Evolutionary conservation across 106 monocot genomes (phyloP), one percentile per base, ranked within the genome.

Genomic region (Platanthera zijinensis): DNA sequence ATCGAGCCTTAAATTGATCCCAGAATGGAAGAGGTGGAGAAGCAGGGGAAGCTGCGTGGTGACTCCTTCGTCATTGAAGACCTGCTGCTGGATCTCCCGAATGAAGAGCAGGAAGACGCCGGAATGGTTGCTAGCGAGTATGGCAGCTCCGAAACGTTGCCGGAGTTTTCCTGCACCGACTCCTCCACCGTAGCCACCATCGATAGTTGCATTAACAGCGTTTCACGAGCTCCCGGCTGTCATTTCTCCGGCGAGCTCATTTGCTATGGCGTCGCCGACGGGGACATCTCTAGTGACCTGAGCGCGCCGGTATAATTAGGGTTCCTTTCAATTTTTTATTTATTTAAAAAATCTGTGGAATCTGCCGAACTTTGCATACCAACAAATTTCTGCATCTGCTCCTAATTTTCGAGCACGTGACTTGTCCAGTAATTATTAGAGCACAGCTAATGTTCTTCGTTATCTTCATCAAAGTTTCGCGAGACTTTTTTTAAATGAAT

Each of bases 61-160:
- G 89, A 92, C 8, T 79, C 76, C 19, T 92, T 92, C 81, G 6
- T 83, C 71, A 83, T 87, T 1, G 90, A 90, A 52, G 87, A 87
- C 71, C n/a, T n/a, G n/a, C 85, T 87, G 10, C 83, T 87, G 13
- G 77, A 87, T 76, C 83, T 87, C 78, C 72, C 87, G 48, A 80
- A 82, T 74, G 83, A 85, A 46, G 79, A 68, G 14, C 76, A 64
- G 11, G 79, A 63, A 0, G 80, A 54, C 3, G 52, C 53, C 11
- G 80, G 76, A 8, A 39, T 10, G 45, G 70, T 1, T 32, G 78
- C 73, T 49, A 52, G 47, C 7, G 80, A 67, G 9, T 52, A 54
- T 11, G 80, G 75, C n/a, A 30, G 64, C 8, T 69, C 50, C 21
- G 75, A 74, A 63, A n/a, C 28, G n/a, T 48, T 12, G 10, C 62